phyloP scores from a whole-genome alignment of 805 yeast genomes.

The Hanseniaspora osmophila region DNA sequence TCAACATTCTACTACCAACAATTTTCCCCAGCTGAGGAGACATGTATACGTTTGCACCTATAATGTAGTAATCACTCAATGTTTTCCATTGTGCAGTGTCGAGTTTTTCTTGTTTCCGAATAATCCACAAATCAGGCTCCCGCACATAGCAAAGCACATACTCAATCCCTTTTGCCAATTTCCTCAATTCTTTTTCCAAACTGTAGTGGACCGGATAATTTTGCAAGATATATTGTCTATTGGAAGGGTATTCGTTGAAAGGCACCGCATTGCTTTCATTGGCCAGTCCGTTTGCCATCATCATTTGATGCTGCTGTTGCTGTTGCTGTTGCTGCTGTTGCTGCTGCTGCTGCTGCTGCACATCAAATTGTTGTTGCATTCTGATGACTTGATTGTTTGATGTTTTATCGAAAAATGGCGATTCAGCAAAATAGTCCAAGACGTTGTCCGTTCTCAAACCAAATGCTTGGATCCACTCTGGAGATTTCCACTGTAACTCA shows the following conservation, averaged over 20 bases:
- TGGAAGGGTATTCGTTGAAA: conserved; percentile 4
- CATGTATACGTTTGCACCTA: too few species aligned
- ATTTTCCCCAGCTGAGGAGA: too few species aligned
- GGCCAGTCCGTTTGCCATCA: background rate
- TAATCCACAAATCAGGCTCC: conserved; percentile 89
- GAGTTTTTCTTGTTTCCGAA: conserved; percentile 53
- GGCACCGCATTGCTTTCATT: background rate
- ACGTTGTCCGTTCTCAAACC: conserved; percentile 84
- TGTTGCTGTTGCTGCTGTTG: conserved; percentile 1
- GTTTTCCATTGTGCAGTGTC: background rate
- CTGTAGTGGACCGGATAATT: conserved; percentile 22
- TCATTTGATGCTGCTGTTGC: conserved; percentile 1
- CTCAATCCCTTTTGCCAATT: conserved; percentile 69
- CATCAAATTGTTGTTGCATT: conserved; percentile 77
- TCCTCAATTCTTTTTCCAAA: conserved; percentile 44
- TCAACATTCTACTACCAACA: too few species aligned
- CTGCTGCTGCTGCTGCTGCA: conserved; percentile 3
- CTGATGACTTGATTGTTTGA: conserved; percentile 88
- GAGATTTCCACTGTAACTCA: conserved; percentile 92
- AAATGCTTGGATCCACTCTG: conserved; percentile 88
- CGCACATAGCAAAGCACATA: conserved; percentile 59
- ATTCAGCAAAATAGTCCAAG: conserved; percentile 80
- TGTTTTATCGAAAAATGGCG: conserved; percentile 89
- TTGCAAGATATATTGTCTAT: conserved; percentile 9
- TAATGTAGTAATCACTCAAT: background rate